These are phyloP conservation scores for Pichia sp. DNA, from an alignment of 1,139 yeast species.

Conservation along the genomic window DNA sequence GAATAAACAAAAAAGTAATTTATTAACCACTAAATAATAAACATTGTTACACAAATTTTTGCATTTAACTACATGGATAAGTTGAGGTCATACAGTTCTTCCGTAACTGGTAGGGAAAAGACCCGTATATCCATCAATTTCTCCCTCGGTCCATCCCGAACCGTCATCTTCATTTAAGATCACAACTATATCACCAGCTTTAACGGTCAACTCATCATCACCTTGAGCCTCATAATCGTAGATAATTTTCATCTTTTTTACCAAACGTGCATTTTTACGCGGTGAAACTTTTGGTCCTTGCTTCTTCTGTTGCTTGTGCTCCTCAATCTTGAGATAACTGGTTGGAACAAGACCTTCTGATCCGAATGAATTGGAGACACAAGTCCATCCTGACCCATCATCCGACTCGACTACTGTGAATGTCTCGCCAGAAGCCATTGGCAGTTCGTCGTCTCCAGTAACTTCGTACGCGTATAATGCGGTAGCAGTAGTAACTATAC, in stretches of 20 bases:
- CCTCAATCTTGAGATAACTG: slow-evolving; percentile 56
- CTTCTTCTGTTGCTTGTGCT: slow-evolving; percentile 35
- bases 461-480: slow-evolving; percentile 70
- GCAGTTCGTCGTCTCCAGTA: slow-evolving; percentile 70
- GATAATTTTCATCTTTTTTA: slow-evolving; percentile 63
- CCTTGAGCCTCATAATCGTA: slow-evolving; percentile 82
- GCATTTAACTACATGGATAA: neutral
- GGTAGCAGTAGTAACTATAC: slow-evolving; percentile 28
- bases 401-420: slow-evolving; percentile 60
- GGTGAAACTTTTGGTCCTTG: slow-evolving; percentile 75
- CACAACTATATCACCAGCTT: slow-evolving; percentile 67
- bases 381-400: slow-evolving; percentile 95
- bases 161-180: slow-evolving; percentile 70
- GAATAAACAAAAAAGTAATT: no score
- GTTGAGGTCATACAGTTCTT: neutral
- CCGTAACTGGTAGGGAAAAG: slow-evolving; percentile 81
- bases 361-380: slow-evolving; percentile 42
- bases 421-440: slow-evolving; percentile 57
- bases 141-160: slow-evolving; percentile 97
- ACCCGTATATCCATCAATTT: slow-evolving; percentile 65
- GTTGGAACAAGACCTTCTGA: slow-evolving; percentile 82
- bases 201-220: slow-evolving; percentile 70
- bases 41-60: neutral
- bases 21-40: neutral
- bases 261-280: slow-evolving; percentile 63